These are phyloP conservation scores for Naganishia sp. DNA, from an alignment of 1,284 basidiomycete species.

Conservation along the genomic window DNA sequence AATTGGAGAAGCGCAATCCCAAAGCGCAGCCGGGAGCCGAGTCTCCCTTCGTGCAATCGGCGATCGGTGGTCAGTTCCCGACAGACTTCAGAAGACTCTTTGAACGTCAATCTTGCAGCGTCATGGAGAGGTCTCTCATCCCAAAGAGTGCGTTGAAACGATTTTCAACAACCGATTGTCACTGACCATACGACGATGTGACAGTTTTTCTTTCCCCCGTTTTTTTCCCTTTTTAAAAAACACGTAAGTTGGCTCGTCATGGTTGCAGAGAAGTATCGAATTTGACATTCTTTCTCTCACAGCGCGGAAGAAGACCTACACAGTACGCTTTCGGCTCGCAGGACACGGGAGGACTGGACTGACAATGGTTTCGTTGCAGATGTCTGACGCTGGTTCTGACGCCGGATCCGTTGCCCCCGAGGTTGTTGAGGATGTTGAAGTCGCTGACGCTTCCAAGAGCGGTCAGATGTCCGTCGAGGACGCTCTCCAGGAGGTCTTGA, in stretches of 20 bases:
- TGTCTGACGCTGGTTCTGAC: slow-evolving; percentile 99
- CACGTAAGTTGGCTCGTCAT: slow-evolving; percentile 8
- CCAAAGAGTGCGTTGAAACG: slow-evolving; percentile 10
- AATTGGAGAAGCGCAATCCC: neutral
- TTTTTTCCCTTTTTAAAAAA: slow-evolving; percentile 27
- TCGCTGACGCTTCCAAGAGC: slow-evolving; percentile 75
- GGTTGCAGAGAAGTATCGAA: neutral
- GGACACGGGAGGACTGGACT: slow-evolving; percentile 37
- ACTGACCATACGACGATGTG: neutral
- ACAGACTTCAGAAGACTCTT: too few relatives aligned
- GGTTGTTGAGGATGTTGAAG: slow-evolving; percentile 59
- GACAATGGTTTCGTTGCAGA: slow-evolving; percentile 57
- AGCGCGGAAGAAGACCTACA: slow-evolving; percentile 81
- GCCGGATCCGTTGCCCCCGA: slow-evolving; percentile 66
- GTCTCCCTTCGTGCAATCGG: neutral
- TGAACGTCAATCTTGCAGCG: too few relatives aligned
- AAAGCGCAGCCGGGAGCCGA: slow-evolving; percentile 3
- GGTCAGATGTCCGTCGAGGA: slow-evolving; percentile 97
- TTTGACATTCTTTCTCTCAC: slow-evolving; percentile 64
- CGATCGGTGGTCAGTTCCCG: neutral
- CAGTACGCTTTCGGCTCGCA: slow-evolving; percentile 56
- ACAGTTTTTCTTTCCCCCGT: slow-evolving; percentile 29
- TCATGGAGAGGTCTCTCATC: neutral
- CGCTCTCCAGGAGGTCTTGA: slow-evolving; percentile 80
- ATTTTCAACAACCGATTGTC: too few relatives aligned